Evolutionary conservation across 1,139 yeast species (phyloP).

Genomic region (Zygosaccharomyces sapae): DNA sequence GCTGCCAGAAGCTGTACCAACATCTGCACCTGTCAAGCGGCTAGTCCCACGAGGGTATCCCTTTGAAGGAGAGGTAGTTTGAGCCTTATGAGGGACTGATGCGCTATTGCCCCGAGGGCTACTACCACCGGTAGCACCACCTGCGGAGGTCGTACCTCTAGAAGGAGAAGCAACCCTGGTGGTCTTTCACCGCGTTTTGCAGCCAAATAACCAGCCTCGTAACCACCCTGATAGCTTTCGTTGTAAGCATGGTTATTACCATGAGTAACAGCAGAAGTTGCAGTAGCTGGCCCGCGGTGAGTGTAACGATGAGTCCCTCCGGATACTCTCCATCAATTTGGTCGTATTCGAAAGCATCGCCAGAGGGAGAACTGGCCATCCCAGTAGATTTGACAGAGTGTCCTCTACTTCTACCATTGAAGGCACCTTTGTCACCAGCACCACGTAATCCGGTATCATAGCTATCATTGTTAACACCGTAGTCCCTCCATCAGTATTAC

Average conservation of each 20-base stretch:
- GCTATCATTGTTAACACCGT: slow-evolving; percentile 2
- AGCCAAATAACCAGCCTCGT: slow-evolving; percentile 5
- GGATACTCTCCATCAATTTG: slow-evolving; percentile 3
- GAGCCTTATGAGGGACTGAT: no score
- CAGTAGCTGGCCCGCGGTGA: slow-evolving; percentile 6
- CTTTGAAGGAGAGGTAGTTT: not conserved
- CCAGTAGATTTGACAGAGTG: no score
- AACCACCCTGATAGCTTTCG: slow-evolving; percentile 6
- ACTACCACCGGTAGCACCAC: no score
- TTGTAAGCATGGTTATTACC: slow-evolving; percentile 2
- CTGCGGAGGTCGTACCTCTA: no score
- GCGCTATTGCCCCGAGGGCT: no score
- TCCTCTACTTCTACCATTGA: no score
- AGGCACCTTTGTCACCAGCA: not conserved
- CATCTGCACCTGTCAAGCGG: slow-evolving; percentile 1
- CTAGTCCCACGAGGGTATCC: not conserved
- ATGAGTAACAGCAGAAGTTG: slow-evolving; percentile 5
- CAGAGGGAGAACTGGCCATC: slow-evolving; percentile 1
- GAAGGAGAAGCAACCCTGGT: not conserved
- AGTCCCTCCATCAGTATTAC: not conserved
- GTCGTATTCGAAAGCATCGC: slow-evolving; percentile 2
- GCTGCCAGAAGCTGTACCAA: no score
- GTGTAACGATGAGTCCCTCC: not conserved
- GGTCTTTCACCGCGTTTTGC: not conserved
- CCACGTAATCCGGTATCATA: not conserved